Percentiles rank a stretch among this genome's conserved stretches.
phyloP scores from a whole-genome alignment of 176 grass and related monocot species.

The Microstegium vimineum region DNA sequence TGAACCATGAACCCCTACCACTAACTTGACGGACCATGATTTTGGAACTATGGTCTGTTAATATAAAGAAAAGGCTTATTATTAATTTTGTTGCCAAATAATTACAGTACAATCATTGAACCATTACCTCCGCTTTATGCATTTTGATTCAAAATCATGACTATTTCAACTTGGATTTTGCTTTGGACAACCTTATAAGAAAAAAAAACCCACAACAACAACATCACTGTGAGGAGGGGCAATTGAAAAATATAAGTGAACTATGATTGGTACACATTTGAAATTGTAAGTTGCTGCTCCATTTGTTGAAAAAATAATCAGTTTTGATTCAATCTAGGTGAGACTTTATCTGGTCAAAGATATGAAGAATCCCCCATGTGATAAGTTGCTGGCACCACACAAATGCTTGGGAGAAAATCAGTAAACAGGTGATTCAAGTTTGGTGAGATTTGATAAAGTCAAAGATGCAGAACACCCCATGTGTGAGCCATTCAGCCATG shows the following conservation, averaged over 20 bases:
- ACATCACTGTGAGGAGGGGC: background rate
- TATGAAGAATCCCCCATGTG: background rate
- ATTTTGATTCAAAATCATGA: background rate
- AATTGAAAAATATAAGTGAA: background rate
- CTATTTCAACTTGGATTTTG: background rate
- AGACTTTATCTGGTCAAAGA: background rate
- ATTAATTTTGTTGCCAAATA: background rate
- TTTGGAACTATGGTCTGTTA: background rate
- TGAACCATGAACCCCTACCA: background rate
- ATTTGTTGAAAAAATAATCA: background rate
- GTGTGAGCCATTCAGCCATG: background rate
- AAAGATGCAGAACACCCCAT: background rate
- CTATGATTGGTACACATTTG: background rate
- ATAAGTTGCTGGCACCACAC: background rate
- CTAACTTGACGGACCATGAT: background rate
- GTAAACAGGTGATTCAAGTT: background rate
- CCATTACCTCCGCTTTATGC: background rate
- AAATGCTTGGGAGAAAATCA: background rate
- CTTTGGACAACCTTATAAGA: background rate
- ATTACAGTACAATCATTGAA: background rate
- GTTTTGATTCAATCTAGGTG: background rate
- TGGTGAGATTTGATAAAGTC: background rate
- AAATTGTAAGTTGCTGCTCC: background rate
- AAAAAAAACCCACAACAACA: background rate
- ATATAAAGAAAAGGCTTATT: background rate